These are phyloP conservation scores for Coemansia sp. DNA, from an alignment of 192 early-diverging fungal species.

Conservation along the genomic window DNA sequence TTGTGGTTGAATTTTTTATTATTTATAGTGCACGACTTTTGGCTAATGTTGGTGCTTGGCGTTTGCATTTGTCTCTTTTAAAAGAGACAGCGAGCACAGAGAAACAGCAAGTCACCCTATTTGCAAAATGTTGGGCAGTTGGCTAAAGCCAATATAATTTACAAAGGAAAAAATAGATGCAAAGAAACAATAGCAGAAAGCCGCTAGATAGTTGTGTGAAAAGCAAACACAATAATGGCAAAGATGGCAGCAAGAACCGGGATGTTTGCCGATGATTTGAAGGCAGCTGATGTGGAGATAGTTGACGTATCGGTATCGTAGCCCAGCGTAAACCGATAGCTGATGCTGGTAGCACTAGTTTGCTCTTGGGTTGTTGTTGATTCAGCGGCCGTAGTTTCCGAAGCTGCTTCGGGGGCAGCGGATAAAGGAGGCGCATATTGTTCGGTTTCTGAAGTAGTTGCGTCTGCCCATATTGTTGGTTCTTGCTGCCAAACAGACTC, in stretches of 20 bases:
- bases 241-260: neutral
- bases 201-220: too few relatives aligned
- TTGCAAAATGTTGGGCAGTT: neutral
- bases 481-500: neutral
- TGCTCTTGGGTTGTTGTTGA: neutral
- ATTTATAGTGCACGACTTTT: too few relatives aligned
- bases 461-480: too few relatives aligned
- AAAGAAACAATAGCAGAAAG: neutral
- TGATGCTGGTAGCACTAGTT: neutral
- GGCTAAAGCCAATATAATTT: neutral
- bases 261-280: neutral
- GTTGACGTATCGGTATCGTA: neutral
- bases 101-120: too few relatives aligned
- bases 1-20: too few relatives aligned
- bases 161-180: neutral
- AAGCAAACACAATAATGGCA: too few relatives aligned
- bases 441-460: too few relatives aligned
- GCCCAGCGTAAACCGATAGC: conserved; percentile 4
- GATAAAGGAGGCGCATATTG: neutral
- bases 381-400: neutral
- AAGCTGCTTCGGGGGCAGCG: neutral
- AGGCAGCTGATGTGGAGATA: neutral
- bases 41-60: too few relatives aligned
- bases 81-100: too few relatives aligned
- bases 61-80: too few relatives aligned